These are phyloP conservation scores for Neonectria sp. DNA, from an alignment of 2,329 filamentous ascomycete species.

Conservation along the genomic window DNA sequence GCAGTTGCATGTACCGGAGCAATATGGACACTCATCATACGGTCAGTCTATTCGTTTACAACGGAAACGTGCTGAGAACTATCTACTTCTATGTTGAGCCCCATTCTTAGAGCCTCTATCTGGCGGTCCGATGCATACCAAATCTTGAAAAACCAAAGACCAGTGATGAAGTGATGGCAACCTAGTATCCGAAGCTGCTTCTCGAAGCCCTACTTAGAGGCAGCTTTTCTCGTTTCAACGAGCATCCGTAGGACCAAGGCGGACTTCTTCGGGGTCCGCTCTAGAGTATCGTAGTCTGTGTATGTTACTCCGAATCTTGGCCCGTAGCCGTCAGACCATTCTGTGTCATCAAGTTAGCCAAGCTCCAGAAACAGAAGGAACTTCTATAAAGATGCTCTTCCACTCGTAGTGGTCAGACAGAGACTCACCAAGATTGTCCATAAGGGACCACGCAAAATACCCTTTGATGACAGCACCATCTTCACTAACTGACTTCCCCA, in stretches of 20 bases:
- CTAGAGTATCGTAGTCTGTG: conserved; percentile 35
- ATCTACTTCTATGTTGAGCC: too few relatives aligned
- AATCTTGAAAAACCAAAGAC: not conserved
- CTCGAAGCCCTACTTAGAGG: not conserved
- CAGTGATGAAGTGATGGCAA: not conserved
- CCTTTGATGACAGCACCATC: conserved; percentile 27
- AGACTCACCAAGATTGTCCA: conserved; percentile 35
- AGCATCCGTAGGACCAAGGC: conserved; percentile 18
- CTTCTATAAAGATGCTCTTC: not conserved
- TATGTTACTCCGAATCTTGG: conserved; percentile 35
- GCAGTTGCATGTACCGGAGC: too few relatives aligned
- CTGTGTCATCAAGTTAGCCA: conserved; percentile 1
- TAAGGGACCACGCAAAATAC: conserved; percentile 39
- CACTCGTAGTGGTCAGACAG: conserved; percentile 29
- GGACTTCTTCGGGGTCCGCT: conserved; percentile 37
- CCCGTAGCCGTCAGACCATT: conserved; percentile 37
- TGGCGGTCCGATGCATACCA: not conserved
- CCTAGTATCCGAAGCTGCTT: accelerated
- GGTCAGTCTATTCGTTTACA: too few relatives aligned
- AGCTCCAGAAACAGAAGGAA: not conserved
- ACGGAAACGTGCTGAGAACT: too few relatives aligned
- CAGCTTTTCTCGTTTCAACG: conserved; percentile 6
- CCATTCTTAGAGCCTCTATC: too few relatives aligned
- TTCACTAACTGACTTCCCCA: conserved; percentile 41
- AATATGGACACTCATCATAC: too few relatives aligned